Conservation (phyloP, 2,329 filamentous ascomycete genomes). For the Diaporthe batatas region DNA sequence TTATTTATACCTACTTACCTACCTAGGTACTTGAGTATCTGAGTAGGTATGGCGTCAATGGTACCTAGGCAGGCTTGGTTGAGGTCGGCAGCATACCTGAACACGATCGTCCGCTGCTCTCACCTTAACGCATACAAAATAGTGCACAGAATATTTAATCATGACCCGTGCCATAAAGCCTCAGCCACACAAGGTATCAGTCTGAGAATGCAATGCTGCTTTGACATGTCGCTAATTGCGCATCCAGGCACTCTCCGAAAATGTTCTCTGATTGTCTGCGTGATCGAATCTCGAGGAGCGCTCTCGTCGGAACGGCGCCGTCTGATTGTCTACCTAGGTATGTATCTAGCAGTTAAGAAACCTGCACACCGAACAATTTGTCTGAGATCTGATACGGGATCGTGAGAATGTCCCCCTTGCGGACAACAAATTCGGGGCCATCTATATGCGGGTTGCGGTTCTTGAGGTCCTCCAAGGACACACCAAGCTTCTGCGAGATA, state of each 20-base stretch:
- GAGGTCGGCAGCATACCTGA: neutral
- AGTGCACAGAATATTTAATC: neutral
- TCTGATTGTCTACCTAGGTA: neutral
- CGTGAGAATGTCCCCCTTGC: constrained; percentile 1
- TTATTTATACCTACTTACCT: no score
- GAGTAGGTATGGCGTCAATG: neutral
- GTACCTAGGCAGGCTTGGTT: no score
- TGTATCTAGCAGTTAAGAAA: neutral
- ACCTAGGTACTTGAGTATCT: no score
- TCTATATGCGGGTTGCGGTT: constrained; percentile 11
- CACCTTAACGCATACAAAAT: neutral
- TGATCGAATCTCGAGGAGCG: neutral
- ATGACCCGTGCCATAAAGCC: neutral
- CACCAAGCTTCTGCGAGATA: constrained; percentile 2
- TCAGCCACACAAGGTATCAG: neutral
- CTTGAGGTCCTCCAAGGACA: constrained; percentile 12
- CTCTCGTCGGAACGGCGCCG: neutral
- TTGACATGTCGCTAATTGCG: neutral
- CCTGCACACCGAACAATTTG: constrained; percentile 10
- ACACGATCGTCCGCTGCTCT: neutral
- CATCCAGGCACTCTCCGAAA: neutral
- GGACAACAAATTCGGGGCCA: constrained; percentile 3
- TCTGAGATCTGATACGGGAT: neutral
- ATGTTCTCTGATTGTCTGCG: neutral
- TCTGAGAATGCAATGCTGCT: neutral